Evolutionary conservation across 345 rosid genomes (phyloP).

Genomic region (Cardamine occulta): DNA sequence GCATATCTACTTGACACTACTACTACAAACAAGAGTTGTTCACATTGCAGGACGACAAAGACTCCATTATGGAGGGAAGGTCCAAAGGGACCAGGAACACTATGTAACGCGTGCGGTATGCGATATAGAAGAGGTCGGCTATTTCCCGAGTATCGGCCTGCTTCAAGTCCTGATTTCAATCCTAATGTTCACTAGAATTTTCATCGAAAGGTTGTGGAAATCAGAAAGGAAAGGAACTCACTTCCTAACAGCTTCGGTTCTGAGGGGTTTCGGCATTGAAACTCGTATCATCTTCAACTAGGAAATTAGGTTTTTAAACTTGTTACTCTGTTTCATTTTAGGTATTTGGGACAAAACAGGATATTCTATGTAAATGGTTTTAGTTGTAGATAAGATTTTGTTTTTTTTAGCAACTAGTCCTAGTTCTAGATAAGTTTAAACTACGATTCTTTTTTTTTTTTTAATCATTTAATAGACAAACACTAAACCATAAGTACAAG

Average conservation of each 20-base stretch:
- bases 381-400: not conserved
- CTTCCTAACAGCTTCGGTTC: not conserved
- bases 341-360: not conserved
- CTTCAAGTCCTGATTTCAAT: conserved; percentile 26
- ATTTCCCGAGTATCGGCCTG: conserved; percentile 34
- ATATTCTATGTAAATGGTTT: not conserved
- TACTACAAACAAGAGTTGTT: conserved; percentile 8
- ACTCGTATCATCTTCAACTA: not conserved
- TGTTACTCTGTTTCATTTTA: not conserved
- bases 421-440: not conserved
- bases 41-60: conserved; percentile 16
- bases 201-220: conserved; percentile 34
- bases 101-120: conserved; percentile 37
- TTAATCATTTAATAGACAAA: not conserved
- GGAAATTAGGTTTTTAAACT: not conserved
- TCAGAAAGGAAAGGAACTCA: conserved; percentile 20
- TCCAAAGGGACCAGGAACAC: conserved; percentile 12
- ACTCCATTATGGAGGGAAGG: conserved; percentile 36
- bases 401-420: too few species aligned
- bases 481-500: not conserved
- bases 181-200: conserved; percentile 26
- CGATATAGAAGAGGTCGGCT: conserved; percentile 26
- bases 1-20: not conserved
- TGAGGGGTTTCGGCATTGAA: not conserved
- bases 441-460: not conserved